phyloP scores from a whole-genome alignment of 495 filamentous ascomycete genomes.

The Penicillium herquei region DNA sequence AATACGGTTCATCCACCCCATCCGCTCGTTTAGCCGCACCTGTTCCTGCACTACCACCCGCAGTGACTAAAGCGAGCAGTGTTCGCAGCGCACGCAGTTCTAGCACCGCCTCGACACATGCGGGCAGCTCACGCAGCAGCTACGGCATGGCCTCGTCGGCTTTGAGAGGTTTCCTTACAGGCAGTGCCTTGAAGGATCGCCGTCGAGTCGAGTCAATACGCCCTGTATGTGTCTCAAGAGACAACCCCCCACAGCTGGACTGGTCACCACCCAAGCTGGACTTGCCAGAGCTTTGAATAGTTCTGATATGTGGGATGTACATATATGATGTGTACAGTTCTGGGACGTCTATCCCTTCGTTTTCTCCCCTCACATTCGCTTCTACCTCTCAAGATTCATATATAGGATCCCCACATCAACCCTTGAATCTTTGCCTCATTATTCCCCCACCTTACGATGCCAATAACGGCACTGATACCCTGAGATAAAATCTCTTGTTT shows the following conservation, averaged over 20 bases:
- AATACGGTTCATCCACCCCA: constrained; percentile 23
- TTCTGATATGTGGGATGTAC: background rate
- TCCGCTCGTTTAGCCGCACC: constrained; percentile 35
- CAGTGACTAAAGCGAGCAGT: constrained; percentile 34
- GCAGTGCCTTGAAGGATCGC: constrained; percentile 32
- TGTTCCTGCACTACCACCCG: constrained; percentile 33
- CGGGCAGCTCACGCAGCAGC: constrained; percentile 40
- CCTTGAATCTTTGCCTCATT: background rate
- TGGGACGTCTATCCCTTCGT: background rate
- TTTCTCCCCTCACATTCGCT: background rate
- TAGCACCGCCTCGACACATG: constrained; percentile 40
- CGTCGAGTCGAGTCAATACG: constrained; percentile 32
- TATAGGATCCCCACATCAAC: constrained; percentile 6
- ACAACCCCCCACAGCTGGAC: constrained; percentile 40
- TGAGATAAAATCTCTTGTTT: constrained; percentile 1
- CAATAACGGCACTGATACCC: constrained; percentile 10
- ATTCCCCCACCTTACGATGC: background rate
- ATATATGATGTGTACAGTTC: constrained; percentile 12
- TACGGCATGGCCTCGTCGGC: constrained; percentile 43
- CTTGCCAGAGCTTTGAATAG: constrained; percentile 34
- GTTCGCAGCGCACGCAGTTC: constrained; percentile 44
- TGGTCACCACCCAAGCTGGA: constrained; percentile 46
- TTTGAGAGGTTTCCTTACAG: constrained; percentile 37
- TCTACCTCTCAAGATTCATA: constrained; percentile 5
- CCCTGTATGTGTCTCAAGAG: constrained; percentile 36